Base-by-base conservation (phyloP, 768 basidiomycete species). In the Leucocoprinus birnbaumii region DNA sequence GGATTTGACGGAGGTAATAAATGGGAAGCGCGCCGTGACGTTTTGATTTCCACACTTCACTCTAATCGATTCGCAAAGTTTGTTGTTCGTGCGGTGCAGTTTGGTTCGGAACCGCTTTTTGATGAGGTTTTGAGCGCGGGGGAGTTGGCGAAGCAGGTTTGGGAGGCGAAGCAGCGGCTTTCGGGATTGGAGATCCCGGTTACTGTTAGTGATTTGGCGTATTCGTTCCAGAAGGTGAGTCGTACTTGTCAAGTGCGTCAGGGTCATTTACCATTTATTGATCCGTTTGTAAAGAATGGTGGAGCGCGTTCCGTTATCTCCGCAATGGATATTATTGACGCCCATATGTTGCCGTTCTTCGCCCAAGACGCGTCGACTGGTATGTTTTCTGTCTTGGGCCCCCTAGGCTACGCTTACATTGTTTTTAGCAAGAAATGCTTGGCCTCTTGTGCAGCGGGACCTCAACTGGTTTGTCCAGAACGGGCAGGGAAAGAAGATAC, bases 281-380 rank as follows among this genome's bases (percentile, higher is more conserved):
- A 35, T 22, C 22, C 35, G 0, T 18, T 49, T 51, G n/a, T n/a
- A n/a, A 72, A 76, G 53, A 63, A 68, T 10, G 78, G 75, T 37
- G 81, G 83, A 3, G 78, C 82, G 3, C 73, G 76, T 48, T 69
- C 77, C 44, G 79, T 87, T 14, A 68, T 89, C 54, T 68, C 79
- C 53, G 80, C 84, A 0, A 69, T 87, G 7, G 84, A 89, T 61
- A 73, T 76, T 44, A 81, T 89, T 47, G 82, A 88, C 58, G 79
- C 78, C 0, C 87, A 89, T 63, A 87, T 86, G 73, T 68, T 89
- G 27, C 87, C 87, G 2, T 87, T 88, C 70, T 89, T 88, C 65
- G 76, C 79, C 0, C 61, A 72, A 37, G 37, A 73, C 25, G 85
- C 84, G 34, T 83, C 84, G 1, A 83, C 72, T 22, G 80, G 84